A percentile compares a stretch with the other conserved stretches of the same genome.
These are phyloP conservation scores for Corymbia maculata DNA, from an alignment of 345 rosid species.

Conservation along the genomic window DNA sequence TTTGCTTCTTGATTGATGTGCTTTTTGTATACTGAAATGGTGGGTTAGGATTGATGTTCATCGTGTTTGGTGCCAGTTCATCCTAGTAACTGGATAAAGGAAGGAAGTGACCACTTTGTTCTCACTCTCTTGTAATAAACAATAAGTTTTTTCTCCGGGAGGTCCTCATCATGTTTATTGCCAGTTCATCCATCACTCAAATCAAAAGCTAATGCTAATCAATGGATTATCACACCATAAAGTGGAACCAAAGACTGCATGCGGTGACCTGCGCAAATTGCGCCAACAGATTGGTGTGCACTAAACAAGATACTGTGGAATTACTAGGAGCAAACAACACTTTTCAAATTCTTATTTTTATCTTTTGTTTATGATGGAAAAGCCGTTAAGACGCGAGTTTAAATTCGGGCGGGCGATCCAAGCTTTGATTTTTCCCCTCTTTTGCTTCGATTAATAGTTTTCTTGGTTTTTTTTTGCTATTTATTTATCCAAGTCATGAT, in stretches of 20 bases:
- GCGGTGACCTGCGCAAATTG: not conserved
- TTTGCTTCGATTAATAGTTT: not conserved
- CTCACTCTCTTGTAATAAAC: not conserved
- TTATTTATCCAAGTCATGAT: not conserved
- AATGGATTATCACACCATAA: not conserved
- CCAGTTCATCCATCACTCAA: not conserved
- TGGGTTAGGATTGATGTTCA: not conserved
- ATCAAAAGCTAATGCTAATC: not conserved
- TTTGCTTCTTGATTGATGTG: not conserved
- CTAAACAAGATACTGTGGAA: not conserved
- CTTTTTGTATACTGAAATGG: not conserved
- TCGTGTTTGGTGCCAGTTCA: not conserved
- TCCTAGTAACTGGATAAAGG: not conserved
- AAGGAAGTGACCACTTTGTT: not conserved
- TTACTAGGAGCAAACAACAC: not conserved
- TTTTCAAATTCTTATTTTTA: no score
- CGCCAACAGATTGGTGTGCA: not conserved
- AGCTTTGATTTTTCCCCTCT: not conserved
- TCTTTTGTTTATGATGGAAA: not conserved
- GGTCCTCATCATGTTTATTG: not conserved
- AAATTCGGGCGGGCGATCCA: not conserved
- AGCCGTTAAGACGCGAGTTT: not conserved
- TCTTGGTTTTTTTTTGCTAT: no score
- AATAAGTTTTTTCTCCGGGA: not conserved
- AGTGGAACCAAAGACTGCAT: not conserved